phyloP scores from a whole-genome alignment of 1,139 yeast genomes.

The Yarrowia galli region DNA sequence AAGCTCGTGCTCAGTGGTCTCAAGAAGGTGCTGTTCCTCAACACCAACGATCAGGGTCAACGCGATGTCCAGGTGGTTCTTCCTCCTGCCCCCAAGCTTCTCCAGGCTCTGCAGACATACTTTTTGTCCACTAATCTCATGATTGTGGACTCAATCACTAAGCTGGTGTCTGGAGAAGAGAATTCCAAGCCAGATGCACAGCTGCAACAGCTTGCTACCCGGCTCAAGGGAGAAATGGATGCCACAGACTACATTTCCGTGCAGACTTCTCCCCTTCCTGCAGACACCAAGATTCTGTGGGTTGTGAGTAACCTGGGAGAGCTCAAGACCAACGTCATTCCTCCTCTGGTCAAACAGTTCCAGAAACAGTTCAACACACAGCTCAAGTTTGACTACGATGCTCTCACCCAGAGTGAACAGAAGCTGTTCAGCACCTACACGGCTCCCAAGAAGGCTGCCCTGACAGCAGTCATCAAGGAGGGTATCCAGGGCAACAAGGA shows the following conservation, averaged over 20 bases:
- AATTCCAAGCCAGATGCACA: conserved; percentile 38
- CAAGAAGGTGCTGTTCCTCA: conserved; percentile 42
- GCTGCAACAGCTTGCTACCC: conserved; percentile 39
- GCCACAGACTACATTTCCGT: conserved; percentile 43
- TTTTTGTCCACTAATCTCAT: conserved; percentile 28
- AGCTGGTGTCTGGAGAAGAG: conserved; percentile 40
- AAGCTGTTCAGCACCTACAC: conserved; percentile 61
- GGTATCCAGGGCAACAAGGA: conserved; percentile 55
- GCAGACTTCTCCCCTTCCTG: conserved; percentile 44
- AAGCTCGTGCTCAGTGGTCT: conserved; percentile 48
- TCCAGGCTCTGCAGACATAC: conserved; percentile 43
- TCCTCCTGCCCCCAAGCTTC: conserved; percentile 58
- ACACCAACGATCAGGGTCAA: conserved; percentile 27
- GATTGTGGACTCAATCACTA: conserved; percentile 43
- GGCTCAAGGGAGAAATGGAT: conserved; percentile 42
- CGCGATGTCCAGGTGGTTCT: conserved; percentile 52
- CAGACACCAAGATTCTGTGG: conserved; percentile 52
- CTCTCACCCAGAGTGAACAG: conserved; percentile 59
- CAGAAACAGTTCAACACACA: conserved; percentile 59
- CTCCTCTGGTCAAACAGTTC: conserved; percentile 57
- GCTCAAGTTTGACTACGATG: conserved; percentile 55
- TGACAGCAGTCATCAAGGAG: conserved; percentile 58
- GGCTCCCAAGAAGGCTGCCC: conserved; percentile 57
- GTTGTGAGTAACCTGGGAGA: conserved; percentile 62
- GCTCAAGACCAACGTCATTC: conserved; percentile 56